Conservation (phyloP, 129 eudicot genomes). For the Ambrosia artemisiifolia region DNA sequence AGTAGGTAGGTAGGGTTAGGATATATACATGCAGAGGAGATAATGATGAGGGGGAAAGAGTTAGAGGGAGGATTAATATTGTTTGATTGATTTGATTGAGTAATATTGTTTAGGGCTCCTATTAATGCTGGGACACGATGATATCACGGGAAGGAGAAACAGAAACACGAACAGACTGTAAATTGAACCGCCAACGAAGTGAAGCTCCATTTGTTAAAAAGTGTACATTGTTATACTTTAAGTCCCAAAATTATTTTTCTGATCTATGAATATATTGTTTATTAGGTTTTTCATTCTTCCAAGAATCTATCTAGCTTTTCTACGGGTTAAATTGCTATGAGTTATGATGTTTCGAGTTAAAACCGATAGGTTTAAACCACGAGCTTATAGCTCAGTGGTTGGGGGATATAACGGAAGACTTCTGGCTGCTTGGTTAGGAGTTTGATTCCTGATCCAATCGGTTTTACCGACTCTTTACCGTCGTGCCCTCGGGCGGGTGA, state of each 20-base stretch:
- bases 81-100: slow-evolving; percentile 17
- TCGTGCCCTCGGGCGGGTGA: too few relatives aligned
- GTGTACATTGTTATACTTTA: background rate
- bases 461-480: too few relatives aligned
- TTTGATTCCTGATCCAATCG: too few relatives aligned
- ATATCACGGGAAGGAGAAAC: slow-evolving; percentile 23
- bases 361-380: too few relatives aligned
- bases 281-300: too few relatives aligned
- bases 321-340: too few relatives aligned
- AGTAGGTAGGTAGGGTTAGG: background rate
- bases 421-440: too few relatives aligned
- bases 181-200: slow-evolving; percentile 27
- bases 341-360: too few relatives aligned
- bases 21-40: slow-evolving; percentile 3
- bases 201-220: slow-evolving; percentile 1
- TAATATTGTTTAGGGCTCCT: slow-evolving; percentile 17
- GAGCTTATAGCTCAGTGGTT: too few relatives aligned
- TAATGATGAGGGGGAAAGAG: background rate
- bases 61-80: background rate
- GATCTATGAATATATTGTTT: background rate
- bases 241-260: background rate
- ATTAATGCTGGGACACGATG: slow-evolving; percentile 31
- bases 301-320: too few relatives aligned
- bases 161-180: slow-evolving; percentile 20
- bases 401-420: too few relatives aligned